Percentiles rank a stretch among this genome's conserved stretches.
phyloP scores from a whole-genome alignment of 345 rosid genomes.

The Eucalyptus caleyi region DNA sequence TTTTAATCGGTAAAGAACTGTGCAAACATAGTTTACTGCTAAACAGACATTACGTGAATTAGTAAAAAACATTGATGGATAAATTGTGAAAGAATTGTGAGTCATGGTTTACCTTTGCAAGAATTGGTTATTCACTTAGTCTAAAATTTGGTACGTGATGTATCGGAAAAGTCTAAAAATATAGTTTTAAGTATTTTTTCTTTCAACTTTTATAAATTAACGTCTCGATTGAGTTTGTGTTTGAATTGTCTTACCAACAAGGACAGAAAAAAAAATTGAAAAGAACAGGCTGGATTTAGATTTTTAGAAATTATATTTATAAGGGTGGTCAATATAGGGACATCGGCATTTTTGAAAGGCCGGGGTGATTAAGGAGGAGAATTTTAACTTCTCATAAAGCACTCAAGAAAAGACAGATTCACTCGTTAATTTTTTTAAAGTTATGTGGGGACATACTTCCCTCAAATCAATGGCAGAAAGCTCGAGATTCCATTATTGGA shows the following conservation, averaged over 20 bases:
- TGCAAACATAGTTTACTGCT: background rate
- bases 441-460: background rate
- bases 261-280: background rate
- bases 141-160: background rate
- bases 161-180: background rate
- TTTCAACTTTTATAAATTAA: rapidly evolving
- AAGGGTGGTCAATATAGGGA: background rate
- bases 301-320: background rate
- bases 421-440: background rate
- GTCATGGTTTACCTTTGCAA: background rate
- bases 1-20: background rate
- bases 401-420: background rate
- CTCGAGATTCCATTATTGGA: background rate
- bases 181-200: background rate
- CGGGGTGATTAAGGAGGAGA: background rate
- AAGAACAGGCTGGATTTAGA: background rate
- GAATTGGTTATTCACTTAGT: background rate
- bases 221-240: background rate
- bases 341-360: background rate
- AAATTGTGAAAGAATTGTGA: too few species aligned
- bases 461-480: background rate
- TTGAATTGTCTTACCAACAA: background rate
- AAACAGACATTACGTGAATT: background rate
- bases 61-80: background rate
- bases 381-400: background rate